phyloP scores from a whole-genome alignment of 2,329 filamentous ascomycete genomes.

The Penicillium polonicum region DNA sequence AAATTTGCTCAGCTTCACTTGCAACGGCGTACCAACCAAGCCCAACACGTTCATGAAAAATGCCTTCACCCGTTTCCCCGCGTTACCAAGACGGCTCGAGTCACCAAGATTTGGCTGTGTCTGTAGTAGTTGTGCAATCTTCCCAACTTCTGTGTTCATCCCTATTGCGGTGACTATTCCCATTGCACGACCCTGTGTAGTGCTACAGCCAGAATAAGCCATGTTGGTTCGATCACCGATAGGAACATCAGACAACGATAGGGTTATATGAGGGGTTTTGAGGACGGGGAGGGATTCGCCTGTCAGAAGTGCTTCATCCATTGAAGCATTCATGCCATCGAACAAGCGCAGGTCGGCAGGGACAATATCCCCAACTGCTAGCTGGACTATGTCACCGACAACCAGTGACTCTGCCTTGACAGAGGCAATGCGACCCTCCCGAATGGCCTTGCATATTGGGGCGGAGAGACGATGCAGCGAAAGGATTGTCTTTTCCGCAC shows the following conservation, averaged over 20 bases:
- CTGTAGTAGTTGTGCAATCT: constrained; percentile 58
- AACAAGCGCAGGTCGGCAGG: constrained; percentile 58
- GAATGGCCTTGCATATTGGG: constrained; percentile 56
- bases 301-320: constrained; percentile 65
- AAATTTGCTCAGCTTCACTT: constrained; percentile 81
- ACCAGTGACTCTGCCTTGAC: constrained; percentile 59
- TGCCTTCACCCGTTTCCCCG: constrained; percentile 43
- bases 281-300: constrained; percentile 61
- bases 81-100: constrained; percentile 26
- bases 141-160: constrained; percentile 62
- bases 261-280: constrained; percentile 46
- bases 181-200: constrained; percentile 58
- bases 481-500: constrained; percentile 60
- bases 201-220: constrained; percentile 60
- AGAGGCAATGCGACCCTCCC: constrained; percentile 54
- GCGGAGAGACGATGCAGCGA: constrained; percentile 56
- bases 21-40: constrained; percentile 70
- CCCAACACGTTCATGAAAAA: constrained; percentile 53
- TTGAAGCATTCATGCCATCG: constrained; percentile 68
- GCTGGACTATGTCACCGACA: constrained; percentile 56
- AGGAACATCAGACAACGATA: constrained; percentile 28
- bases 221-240: constrained; percentile 61
- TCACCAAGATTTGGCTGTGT: constrained; percentile 41
- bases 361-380: constrained; percentile 57
- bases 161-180: constrained; percentile 61